Evolutionary conservation across 495 filamentous ascomycete genomes (phyloP).

Genomic region (Xylaria longipes): DNA sequence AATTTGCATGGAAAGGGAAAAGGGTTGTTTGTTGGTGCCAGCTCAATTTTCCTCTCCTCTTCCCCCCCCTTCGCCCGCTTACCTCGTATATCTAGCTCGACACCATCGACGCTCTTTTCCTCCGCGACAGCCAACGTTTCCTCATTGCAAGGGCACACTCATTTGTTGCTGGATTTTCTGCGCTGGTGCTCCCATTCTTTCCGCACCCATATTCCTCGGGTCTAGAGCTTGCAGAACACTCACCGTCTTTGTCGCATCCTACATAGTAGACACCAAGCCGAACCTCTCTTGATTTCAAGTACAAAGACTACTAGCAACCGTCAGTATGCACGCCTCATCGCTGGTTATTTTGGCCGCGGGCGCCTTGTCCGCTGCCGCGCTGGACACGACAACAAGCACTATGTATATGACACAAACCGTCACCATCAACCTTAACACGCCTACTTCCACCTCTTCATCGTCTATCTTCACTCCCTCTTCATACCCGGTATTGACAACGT

Average conservation of each 20-base stretch:
- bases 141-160: slow-evolving; percentile 40
- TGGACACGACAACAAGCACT: slow-evolving; percentile 48
- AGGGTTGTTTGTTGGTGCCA: slow-evolving; percentile 4
- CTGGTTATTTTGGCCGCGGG: slow-evolving; percentile 36
- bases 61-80: not conserved
- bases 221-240: not conserved
- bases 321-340: slow-evolving; percentile 39
- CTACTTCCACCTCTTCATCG: slow-evolving; percentile 35
- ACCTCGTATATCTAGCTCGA: not conserved
- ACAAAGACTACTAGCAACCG: slow-evolving; percentile 19
- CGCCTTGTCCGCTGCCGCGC: slow-evolving; percentile 37
- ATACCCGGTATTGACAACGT: slow-evolving; percentile 27
- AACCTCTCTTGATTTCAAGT: slow-evolving; percentile 1
- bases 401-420: slow-evolving; percentile 52
- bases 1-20: slow-evolving; percentile 10
- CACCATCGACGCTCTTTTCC: slow-evolving; percentile 23
- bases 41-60: slow-evolving; percentile 1
- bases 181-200: slow-evolving; percentile 31
- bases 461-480: slow-evolving; percentile 35
- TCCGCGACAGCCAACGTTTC: slow-evolving; percentile 27
- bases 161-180: slow-evolving; percentile 26
- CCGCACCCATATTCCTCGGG: not conserved
- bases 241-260: slow-evolving; percentile 1
- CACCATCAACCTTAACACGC: slow-evolving; percentile 53
- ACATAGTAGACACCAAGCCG: slow-evolving; percentile 4